These are phyloP conservation scores for Blastobotrys ciferrii DNA, from an alignment of 1,139 yeast genomes.

Conservation along the genomic window DNA sequence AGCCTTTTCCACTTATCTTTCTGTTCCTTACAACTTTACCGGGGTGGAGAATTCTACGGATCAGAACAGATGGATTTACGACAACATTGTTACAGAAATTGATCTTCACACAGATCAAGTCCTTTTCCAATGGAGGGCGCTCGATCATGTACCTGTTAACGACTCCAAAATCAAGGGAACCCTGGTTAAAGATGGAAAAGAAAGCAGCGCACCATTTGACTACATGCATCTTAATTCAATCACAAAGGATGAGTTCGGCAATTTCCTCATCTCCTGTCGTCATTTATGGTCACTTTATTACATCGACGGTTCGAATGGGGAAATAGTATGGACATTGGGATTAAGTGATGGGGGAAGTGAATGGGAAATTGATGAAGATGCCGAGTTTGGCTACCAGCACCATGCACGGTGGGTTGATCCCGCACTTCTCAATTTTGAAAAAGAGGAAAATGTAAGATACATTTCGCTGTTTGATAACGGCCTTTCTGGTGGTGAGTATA, in stretches of 20 bases:
- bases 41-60: no score
- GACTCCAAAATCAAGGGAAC: conserved; percentile 35
- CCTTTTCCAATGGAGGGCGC: conserved; percentile 42
- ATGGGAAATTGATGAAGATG: conserved; percentile 3
- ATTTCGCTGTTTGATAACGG: conserved; percentile 8
- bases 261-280: conserved; percentile 41
- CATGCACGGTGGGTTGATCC: conserved; percentile 14
- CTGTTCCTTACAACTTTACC: conserved; percentile 14
- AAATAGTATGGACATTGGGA: conserved; percentile 37
- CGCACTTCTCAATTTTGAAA: neutral
- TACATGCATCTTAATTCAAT: conserved; percentile 45
- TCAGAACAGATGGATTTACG: no score
- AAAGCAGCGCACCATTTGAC: conserved; percentile 43
- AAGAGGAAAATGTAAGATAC: conserved; percentile 4
- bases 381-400: conserved; percentile 11
- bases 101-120: conserved; percentile 41
- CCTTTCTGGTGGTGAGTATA: neutral
- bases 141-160: conserved; percentile 40
- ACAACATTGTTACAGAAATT: conserved; percentile 28
- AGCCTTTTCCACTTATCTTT: conserved; percentile 16
- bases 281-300: conserved; percentile 41
- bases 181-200: conserved; percentile 40
- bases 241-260: conserved; percentile 43
- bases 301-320: conserved; percentile 40
- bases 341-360: neutral